Conservation (phyloP, 768 basidiomycete species). For the Russula foetens region DNA sequence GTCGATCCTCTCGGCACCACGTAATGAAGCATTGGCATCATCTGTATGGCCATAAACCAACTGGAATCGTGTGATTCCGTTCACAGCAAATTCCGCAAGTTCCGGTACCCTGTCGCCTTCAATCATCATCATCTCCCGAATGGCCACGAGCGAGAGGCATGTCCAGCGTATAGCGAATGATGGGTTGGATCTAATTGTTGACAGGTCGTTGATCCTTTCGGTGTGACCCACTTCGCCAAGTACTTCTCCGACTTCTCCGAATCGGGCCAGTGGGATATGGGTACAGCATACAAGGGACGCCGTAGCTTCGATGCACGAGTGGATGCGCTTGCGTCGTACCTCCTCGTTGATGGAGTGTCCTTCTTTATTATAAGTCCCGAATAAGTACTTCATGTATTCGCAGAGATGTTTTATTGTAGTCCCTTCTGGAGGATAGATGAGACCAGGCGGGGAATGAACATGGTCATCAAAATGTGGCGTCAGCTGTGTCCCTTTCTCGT, state of each 20-base stretch:
- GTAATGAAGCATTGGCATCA: neutral
- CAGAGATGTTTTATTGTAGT: neutral
- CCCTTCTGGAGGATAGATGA: neutral
- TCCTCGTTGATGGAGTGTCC: neutral
- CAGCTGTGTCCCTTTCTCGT: neutral
- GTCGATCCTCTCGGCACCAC: neutral
- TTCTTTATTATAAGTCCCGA: neutral
- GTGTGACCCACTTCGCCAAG: neutral
- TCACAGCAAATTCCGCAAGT: neutral
- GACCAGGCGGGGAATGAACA: neutral
- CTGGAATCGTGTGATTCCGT: neutral
- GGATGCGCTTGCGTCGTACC: neutral
- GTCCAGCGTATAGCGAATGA: neutral
- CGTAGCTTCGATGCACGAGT: neutral
- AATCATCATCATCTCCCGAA: neutral
- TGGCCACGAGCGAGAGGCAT: constrained; percentile 2
- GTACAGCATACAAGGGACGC: neutral
- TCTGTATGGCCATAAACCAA: neutral
- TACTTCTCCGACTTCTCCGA: neutral
- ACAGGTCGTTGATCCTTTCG: neutral
- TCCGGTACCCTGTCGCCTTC: neutral
- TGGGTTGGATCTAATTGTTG: neutral
- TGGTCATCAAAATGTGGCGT: neutral
- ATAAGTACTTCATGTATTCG: neutral
- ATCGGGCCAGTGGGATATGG: neutral